Evolutionary conservation across 2,329 filamentous ascomycete species (phyloP), one percentile per base, ranked within the genome.

Genomic region (Epichloe bromicola): DNA sequence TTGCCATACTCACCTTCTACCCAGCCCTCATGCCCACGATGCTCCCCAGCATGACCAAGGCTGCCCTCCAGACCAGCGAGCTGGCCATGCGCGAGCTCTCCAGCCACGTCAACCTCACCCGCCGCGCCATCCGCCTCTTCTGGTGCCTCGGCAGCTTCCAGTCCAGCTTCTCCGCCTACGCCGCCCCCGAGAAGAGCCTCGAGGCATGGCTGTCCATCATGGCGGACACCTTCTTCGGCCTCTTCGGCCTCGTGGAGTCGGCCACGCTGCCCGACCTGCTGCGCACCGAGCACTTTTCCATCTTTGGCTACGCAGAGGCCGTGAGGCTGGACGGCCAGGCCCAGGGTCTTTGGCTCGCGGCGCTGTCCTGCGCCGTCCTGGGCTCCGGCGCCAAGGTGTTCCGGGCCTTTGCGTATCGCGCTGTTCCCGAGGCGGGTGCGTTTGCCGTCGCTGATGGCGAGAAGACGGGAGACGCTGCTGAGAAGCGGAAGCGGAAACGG

Each of bases 301-400:
- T 78, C 12, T 81, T 83, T 67, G 74, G 73, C 0, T 58, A 74
- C 1, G 73, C 71, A 38, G 60, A 69, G 63, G 73, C 74, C 15
- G 57, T 58, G n/a, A 58, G 55, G 26, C 58, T 85, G 4, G 70
- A 78, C 44, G 54, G 74, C 20, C 81, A 88, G 65, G 78, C 77
- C 0, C 79, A 85, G 65, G 75, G 79, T 49, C 82, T 85, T 64
- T 89, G 85, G 85, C 76, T 87, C 55, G 77, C 81, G 39, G 75
- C 75, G 0, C 67, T 88, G 20, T 67, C 67, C 11, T 74, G 76
- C 52, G 78, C 74, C 1, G 65, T 78, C 0, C 41, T 74, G 3
- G 59, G 70, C 23, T 67, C 70, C 2, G 33, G 71, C 34, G 56
- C 78, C 53, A 65, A 70, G 54, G 60, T 78, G 39, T 52, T 67